Percentiles rank a stretch among this genome's conserved stretches.
Conservation (phyloP, 768 basidiomycete genomes). For the Tephrocybe sp. region DNA sequence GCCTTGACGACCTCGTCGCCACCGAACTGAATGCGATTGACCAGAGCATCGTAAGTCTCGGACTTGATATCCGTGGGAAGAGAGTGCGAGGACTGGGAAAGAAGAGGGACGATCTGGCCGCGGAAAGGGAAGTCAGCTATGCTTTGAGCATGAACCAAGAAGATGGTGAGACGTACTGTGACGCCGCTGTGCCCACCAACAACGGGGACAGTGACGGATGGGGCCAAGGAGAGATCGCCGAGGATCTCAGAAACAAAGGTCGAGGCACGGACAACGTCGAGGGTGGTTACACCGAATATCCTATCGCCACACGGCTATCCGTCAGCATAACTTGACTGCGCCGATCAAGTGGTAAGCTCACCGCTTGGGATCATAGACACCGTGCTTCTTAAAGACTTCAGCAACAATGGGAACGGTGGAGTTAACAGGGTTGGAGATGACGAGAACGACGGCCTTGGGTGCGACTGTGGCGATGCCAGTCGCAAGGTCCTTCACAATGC, state of each 20-base stretch:
- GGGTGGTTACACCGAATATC: slow-evolving; percentile 95
- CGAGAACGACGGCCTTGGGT: slow-evolving; percentile 91
- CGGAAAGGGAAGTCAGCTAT: neutral
- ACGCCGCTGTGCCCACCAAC: slow-evolving; percentile 95
- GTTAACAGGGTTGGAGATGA: slow-evolving; percentile 99
- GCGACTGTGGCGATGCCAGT: slow-evolving; percentile 79
- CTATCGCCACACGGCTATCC: slow-evolving; percentile 36
- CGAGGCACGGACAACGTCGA: slow-evolving; percentile 97
- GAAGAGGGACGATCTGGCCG: slow-evolving; percentile 84
- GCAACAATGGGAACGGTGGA: slow-evolving; percentile 97
- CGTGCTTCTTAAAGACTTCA: slow-evolving; percentile 92
- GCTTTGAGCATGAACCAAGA: neutral
- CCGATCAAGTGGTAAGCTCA: slow-evolving; percentile 28
- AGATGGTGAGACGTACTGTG: slow-evolving; percentile 52
- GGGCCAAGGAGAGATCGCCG: slow-evolving; percentile 59
- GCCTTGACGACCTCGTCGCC: slow-evolving; percentile 99
- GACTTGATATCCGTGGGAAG: slow-evolving; percentile 59
- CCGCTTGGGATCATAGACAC: slow-evolving; percentile 91
- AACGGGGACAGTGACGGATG: slow-evolving; percentile 78
- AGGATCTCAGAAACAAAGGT: slow-evolving; percentile 88
- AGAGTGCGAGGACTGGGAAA: slow-evolving; percentile 85
- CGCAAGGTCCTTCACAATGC: slow-evolving; percentile 92
- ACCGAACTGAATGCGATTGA: slow-evolving; percentile 90
- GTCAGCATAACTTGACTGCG: no score
- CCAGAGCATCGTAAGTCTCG: slow-evolving; percentile 55